Conservation (phyloP, 805 yeast genomes). For the Cyberlindnera japonica region DNA sequence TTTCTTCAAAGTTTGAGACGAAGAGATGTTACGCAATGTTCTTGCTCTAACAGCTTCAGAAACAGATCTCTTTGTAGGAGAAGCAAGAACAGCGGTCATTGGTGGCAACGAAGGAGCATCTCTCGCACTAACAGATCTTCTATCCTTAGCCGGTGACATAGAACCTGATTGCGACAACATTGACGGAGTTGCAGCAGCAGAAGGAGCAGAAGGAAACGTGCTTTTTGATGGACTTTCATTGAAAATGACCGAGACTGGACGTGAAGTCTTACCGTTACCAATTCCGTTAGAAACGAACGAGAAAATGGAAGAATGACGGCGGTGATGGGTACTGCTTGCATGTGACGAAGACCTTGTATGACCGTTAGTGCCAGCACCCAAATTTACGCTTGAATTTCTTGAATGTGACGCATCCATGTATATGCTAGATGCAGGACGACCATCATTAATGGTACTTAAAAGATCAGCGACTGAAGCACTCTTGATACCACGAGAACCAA, state of each 20-base stretch:
- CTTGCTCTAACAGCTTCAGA: constrained; percentile 51
- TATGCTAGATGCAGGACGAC: constrained; percentile 47
- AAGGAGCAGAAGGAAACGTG: constrained; percentile 6
- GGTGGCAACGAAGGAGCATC: constrained; percentile 26
- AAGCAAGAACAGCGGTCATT: constrained; percentile 6
- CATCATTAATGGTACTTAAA: constrained; percentile 25
- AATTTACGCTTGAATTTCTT: constrained; percentile 33
- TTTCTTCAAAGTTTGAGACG: constrained; percentile 31
- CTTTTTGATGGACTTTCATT: constrained; percentile 15
- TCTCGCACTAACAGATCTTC: constrained; percentile 51
- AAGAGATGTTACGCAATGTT: constrained; percentile 49
- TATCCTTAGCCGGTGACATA: constrained; percentile 30
- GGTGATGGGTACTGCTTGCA: constrained; percentile 38
- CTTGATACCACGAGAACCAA: constrained; percentile 18
- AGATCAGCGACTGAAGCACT: constrained; percentile 31
- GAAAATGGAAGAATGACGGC: constrained; percentile 59
- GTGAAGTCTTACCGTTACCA: constrained; percentile 10
- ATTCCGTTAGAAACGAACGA: constrained; percentile 38
- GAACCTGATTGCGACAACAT: constrained; percentile 16
- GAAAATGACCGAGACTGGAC: constrained; percentile 17
- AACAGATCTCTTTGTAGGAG: constrained; percentile 38
- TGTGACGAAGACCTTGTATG: constrained; percentile 46
- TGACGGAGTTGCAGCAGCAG: constrained; percentile 11
- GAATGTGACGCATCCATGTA: constrained; percentile 40
- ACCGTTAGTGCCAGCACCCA: constrained; percentile 20